These are phyloP conservation scores for Aureobasidium sp. DNA, from an alignment of 2,329 filamentous ascomycete genomes.

Conservation along the genomic window DNA sequence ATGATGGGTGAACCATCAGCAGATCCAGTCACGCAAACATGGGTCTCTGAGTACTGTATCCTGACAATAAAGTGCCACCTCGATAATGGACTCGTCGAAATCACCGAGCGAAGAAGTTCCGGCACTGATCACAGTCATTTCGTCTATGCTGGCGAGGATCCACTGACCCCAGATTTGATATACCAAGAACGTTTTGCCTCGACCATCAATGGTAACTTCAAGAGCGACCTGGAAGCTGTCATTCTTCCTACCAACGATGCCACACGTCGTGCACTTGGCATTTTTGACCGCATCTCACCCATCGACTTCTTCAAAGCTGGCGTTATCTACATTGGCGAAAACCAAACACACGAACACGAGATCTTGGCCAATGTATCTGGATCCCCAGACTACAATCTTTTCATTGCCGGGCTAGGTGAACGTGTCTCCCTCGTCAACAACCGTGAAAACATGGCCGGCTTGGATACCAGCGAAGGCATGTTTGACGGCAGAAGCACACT, in stretches of 20 bases:
- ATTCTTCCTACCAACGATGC: constrained; percentile 16
- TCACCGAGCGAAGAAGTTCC: constrained; percentile 15
- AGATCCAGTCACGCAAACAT: background rate
- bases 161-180: constrained; percentile 54
- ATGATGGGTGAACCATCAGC: background rate
- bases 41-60: constrained; percentile 14
- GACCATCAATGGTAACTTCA: constrained; percentile 12
- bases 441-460: constrained; percentile 84
- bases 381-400: constrained; percentile 78
- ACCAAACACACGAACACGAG: constrained; percentile 71
- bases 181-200: constrained; percentile 16
- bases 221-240: background rate
- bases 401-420: constrained; percentile 73
- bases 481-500: constrained; percentile 78
- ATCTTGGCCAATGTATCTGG: constrained; percentile 83
- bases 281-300: constrained; percentile 80
- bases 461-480: constrained; percentile 66
- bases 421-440: constrained; percentile 73
- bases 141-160: background rate
- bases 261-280: constrained; percentile 61
- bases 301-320: constrained; percentile 95
- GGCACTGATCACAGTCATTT: constrained; percentile 13
- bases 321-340: constrained; percentile 84
- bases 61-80: constrained; percentile 12
- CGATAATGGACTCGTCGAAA: background rate